Percentiles rank a stretch among this genome's conserved stretches.
phyloP scores from a whole-genome alignment of 2,329 filamentous ascomycete genomes.

The Septoria linicola region DNA sequence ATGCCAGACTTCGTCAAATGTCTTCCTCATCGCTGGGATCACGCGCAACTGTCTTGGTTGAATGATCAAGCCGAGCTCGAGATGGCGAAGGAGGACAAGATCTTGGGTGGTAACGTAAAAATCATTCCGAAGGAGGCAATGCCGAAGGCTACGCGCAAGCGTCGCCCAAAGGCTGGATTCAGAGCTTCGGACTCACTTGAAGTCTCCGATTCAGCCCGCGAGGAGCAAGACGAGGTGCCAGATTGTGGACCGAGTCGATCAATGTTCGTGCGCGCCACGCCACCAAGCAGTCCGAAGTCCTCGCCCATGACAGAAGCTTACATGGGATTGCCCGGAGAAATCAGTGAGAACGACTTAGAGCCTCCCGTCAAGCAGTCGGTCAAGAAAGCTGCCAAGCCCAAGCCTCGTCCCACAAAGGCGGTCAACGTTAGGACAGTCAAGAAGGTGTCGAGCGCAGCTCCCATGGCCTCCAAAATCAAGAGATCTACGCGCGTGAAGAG shows the following conservation, averaged over 20 bases:
- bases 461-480: not conserved
- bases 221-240: not conserved
- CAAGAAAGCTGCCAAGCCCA: not conserved
- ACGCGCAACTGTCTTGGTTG: slow-evolving; percentile 18
- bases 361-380: no score
- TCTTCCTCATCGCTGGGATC: slow-evolving; percentile 21
- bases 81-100: slow-evolving; percentile 4
- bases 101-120: no score
- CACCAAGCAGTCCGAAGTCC: slow-evolving; percentile 3
- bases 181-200: slow-evolving; percentile 10
- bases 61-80: slow-evolving; percentile 7
- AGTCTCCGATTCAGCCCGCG: not conserved
- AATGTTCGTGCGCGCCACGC: not conserved
- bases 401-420: not conserved
- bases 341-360: no score
- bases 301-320: not conserved
- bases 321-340: no score
- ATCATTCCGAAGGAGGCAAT: not conserved
- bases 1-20: slow-evolving; percentile 20
- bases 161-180: slow-evolving; percentile 23
- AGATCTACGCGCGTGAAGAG: slow-evolving; percentile 5
- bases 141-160: slow-evolving; percentile 12
- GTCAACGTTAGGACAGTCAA: not conserved
- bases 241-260: not conserved
- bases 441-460: not conserved